Base-by-base conservation (phyloP, 768 basidiomycete genomes). In the Pholiota microspora region DNA sequence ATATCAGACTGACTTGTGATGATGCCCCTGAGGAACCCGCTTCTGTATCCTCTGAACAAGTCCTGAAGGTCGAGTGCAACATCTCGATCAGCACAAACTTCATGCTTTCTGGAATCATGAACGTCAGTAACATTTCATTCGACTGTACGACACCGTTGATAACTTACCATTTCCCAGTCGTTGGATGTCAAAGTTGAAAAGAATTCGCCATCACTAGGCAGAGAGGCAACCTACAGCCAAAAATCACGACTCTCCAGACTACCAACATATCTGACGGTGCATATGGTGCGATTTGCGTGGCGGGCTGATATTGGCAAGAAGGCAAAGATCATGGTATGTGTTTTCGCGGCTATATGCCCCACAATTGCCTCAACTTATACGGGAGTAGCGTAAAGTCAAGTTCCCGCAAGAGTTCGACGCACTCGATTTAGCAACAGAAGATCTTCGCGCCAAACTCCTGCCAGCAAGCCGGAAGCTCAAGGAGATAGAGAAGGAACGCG, bases 231-330 rank as follows among this genome's bases (percentile, higher is more conserved):
- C 0, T 98, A 98, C 74, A 84, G 77, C 18, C 86, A 92, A 64
- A 84, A 82, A 32, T 88, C 90, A 3, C 86, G 94, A 7, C 64
- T 99, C 47, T 83, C 91, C 9, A 82, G 95, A 18, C 75, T 98
- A 10, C 97, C 97, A 0, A 70, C 83, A 4, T 95, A 91, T 64
- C 80, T 97, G 18, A 86, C 88, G 4, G 83, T 98, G 3, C 94
- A 98, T 63, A 92, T 98, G 89, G 94, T 95, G 10, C 89, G 97
- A 45, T 99, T 98, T 69, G 88, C 86, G 52, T 99, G 97, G 97
- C 77, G 92, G 56, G 77, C 82, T 32, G 97, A 98, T 60, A 94
- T 97, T 55, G 72, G 71, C 49, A 93, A 88, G 76, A 98, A 98
- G 67, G 86, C 96, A 1, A 98, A 99, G 74, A 96, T 98, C 67